A percentile compares a stretch with the other conserved stretches of the same genome.
These are phyloP conservation scores for Forsythia viridissima DNA, from an alignment of 257 asterid genomes.

Conservation along the genomic window DNA sequence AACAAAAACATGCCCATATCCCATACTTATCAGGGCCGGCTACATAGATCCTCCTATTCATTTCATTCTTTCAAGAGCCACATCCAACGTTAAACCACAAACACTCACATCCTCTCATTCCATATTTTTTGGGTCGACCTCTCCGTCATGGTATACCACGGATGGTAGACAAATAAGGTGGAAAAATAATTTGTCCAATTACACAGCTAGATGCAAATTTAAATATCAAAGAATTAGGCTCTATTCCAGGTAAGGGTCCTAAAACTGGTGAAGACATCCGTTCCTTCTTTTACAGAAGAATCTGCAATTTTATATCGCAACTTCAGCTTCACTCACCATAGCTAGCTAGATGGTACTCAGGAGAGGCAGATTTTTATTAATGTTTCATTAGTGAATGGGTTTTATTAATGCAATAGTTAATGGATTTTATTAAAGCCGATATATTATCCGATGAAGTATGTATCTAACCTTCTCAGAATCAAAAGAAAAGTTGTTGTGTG, in stretches of 20 bases:
- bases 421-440: background rate
- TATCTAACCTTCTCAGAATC: constrained; percentile 78
- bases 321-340: constrained; percentile 1
- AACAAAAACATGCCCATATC: too few species aligned
- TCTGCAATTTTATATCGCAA: background rate
- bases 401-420: background rate
- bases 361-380: background rate
- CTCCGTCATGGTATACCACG: background rate
- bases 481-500: constrained; percentile 64
- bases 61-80: background rate
- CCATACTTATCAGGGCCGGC: background rate
- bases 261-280: background rate
- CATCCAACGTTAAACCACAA: background rate
- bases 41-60: background rate
- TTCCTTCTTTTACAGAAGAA: background rate
- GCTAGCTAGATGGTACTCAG: constrained; percentile 1
- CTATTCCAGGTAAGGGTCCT: background rate
- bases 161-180: background rate
- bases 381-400: background rate
- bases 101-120: background rate
- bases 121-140: background rate
- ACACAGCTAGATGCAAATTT: background rate
- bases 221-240: background rate
- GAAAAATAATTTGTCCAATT: background rate
- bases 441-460: background rate